phyloP scores from a whole-genome alignment of 805 yeast species.

The Yarrowia hollandica region DNA sequence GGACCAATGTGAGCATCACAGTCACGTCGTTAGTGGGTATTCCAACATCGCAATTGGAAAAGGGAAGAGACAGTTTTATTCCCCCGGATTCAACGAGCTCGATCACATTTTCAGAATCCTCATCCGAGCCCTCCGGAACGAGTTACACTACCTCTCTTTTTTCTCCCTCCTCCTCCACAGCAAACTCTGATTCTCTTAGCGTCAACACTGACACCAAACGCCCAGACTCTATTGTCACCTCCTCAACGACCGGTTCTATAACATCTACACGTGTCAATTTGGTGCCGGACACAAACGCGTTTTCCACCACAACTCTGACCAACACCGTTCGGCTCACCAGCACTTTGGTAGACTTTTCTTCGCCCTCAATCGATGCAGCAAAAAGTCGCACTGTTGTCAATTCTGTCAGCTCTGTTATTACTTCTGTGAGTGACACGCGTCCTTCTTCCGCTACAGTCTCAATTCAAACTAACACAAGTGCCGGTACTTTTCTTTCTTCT shows the following conservation, averaged over 20 bases:
- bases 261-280: not conserved
- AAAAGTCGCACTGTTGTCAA: not conserved
- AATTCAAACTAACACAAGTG: not conserved
- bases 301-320: not conserved
- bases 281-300: no score
- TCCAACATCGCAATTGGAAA: not conserved
- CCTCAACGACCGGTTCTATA: not conserved
- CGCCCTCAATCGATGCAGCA: not conserved
- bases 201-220: no score
- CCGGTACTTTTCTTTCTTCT: no score
- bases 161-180: not conserved
- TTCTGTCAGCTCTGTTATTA: not conserved
- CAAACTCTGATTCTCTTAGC: not conserved
- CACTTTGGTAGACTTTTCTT: not conserved
- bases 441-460: no score
- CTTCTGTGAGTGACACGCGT: conserved; percentile 16
- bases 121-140: not conserved
- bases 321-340: not conserved
- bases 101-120: not conserved
- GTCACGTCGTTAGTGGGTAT: not conserved
- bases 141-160: not conserved
- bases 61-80: not conserved
- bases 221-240: not conserved
- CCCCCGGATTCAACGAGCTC: not conserved
- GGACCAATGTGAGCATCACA: not conserved